Conservation (phyloP, 192 early-diverging fungal genomes). For the Umbelopsis ramanniana region DNA sequence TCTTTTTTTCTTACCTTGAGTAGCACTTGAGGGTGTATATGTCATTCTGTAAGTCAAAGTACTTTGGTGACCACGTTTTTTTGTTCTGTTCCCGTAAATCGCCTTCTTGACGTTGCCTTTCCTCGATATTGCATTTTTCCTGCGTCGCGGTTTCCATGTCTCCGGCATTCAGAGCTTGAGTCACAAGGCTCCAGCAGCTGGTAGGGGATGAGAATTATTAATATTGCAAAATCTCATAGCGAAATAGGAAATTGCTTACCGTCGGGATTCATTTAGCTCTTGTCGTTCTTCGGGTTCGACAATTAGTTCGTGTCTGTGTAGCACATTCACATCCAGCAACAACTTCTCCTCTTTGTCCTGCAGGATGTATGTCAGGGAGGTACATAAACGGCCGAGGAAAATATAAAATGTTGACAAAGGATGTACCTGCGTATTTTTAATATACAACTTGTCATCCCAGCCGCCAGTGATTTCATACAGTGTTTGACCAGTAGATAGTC, state of each 20-base stretch:
- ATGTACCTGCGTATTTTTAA: background rate
- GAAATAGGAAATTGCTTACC: constrained; percentile 39
- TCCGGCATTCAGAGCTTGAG: constrained; percentile 63
- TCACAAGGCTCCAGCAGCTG: constrained; percentile 77
- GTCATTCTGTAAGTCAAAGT: constrained; percentile 52
- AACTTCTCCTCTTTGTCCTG: constrained; percentile 50
- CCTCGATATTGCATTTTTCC: constrained; percentile 76
- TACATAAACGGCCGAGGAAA: background rate
- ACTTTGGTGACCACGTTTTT: constrained; percentile 64
- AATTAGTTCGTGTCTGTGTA: constrained; percentile 65
- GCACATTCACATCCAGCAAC: constrained; percentile 70
- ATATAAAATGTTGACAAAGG: background rate
- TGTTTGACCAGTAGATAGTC: constrained; percentile 70
- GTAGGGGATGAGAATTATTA: background rate
- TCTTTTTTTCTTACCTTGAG: constrained; percentile 24
- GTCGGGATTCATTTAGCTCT: constrained; percentile 82
- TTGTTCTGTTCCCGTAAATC: constrained; percentile 57
- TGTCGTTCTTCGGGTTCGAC: constrained; percentile 71
- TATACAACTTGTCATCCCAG: constrained; percentile 79
- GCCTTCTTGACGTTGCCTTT: constrained; percentile 65
- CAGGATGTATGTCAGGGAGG: background rate
- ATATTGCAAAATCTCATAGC: constrained; percentile 12
- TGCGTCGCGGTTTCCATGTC: constrained; percentile 71
- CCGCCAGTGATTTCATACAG: constrained; percentile 88
- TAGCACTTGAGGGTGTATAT: constrained; percentile 51